Evolutionary conservation across 1,284 basidiomycete genomes (phyloP).

Genomic region (Apiotrichum laibachii): DNA sequence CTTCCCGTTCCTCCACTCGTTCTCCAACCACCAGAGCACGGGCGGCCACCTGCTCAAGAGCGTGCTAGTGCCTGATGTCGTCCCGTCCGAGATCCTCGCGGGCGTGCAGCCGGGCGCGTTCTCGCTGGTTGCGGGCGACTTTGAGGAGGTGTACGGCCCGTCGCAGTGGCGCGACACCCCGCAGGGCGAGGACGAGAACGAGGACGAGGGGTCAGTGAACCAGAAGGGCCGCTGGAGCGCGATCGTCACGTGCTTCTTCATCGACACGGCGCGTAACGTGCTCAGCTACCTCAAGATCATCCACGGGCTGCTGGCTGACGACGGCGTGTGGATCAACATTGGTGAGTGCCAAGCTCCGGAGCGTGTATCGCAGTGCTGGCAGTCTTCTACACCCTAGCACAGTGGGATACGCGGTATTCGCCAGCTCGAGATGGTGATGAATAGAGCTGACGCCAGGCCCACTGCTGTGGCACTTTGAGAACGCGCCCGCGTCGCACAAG

Average conservation of each 20-base stretch:
- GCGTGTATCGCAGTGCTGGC: too few species aligned
- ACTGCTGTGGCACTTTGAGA: constrained; percentile 94
- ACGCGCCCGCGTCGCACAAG: constrained; percentile 56
- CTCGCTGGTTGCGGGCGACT: constrained; percentile 86
- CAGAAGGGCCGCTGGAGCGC: constrained; percentile 80
- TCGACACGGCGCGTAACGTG: constrained; percentile 92
- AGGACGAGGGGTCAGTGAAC: constrained; percentile 44
- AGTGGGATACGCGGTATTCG: too few species aligned
- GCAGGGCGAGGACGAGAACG: constrained; percentile 38
- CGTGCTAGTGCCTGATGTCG: constrained; percentile 75
- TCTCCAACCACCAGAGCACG: constrained; percentile 71
- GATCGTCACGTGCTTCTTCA: constrained; percentile 94
- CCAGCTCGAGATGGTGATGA: neutral
- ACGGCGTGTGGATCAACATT: constrained; percentile 88
- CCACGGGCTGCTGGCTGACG: constrained; percentile 71
- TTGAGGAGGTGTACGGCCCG: constrained; percentile 81
- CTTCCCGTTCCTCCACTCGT: constrained; percentile 84
- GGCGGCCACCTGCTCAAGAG: constrained; percentile 62
- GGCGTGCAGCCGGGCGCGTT: constrained; percentile 56
- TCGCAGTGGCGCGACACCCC: constrained; percentile 45
- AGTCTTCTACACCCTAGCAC: too few species aligned
- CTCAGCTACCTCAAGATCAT: constrained; percentile 85
- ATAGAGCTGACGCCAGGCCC: constrained; percentile 60
- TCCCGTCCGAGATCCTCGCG: constrained; percentile 66
- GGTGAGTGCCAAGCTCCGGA: constrained; percentile 54